Conservation (phyloP, 1,284 basidiomycete species). For the Ceratobasidium sp. region DNA sequence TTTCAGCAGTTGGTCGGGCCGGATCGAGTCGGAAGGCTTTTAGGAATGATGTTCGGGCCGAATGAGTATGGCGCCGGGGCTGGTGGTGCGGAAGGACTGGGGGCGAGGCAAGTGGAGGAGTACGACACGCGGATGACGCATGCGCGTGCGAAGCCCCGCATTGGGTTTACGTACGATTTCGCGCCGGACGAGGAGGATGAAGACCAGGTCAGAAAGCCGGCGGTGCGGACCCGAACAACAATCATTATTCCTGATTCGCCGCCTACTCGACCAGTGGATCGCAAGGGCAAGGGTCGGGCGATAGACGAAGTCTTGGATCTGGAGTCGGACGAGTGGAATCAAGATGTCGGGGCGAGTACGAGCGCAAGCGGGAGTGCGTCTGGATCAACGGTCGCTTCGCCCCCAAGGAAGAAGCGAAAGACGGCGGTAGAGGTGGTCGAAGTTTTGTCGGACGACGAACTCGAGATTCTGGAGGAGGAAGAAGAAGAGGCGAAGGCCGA, state of each 20-base stretch:
- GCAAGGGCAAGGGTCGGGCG: conserved; percentile 18
- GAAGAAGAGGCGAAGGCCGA: background rate
- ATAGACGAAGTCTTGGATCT: conserved; percentile 8
- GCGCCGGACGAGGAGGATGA: conserved; percentile 24
- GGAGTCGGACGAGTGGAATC: conserved; percentile 3
- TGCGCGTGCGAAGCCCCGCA: conserved; percentile 17
- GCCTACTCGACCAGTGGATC: conserved; percentile 9
- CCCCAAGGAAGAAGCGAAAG: background rate
- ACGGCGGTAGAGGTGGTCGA: conserved; percentile 28
- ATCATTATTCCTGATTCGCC: conserved; percentile 40
- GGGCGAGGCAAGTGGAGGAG: background rate
- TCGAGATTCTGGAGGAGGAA: background rate
- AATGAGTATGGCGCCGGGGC: background rate
- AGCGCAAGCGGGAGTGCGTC: background rate
- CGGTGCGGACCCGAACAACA: conserved; percentile 30
- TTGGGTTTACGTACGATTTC: conserved; percentile 36
- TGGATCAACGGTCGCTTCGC: background rate
- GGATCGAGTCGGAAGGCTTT: background rate
- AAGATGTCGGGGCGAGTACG: background rate
- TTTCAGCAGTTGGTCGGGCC: background rate
- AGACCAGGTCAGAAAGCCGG: background rate
- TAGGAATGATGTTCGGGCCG: background rate
- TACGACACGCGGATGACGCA: conserved; percentile 44
- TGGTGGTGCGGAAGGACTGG: background rate
- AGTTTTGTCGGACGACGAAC: conserved; percentile 25